A percentile compares a stretch with the other conserved stretches of the same genome.
These are phyloP conservation scores for Rhazya stricta DNA, from an alignment of 257 asterid species.

Conservation along the genomic window DNA sequence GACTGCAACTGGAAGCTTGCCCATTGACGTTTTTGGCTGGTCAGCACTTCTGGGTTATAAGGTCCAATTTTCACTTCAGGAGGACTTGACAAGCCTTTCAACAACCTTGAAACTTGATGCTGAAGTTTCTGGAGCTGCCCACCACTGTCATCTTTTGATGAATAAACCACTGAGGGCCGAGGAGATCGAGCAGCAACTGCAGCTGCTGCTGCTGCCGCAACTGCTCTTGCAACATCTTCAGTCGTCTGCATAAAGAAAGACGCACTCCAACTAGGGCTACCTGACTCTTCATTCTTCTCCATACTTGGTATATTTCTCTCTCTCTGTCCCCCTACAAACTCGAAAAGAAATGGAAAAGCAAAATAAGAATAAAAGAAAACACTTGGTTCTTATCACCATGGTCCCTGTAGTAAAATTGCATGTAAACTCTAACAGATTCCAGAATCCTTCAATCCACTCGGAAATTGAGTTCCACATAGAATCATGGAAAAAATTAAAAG, in stretches of 20 bases:
- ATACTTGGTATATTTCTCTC: constrained; percentile 30
- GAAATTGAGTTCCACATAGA: neutral
- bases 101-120: constrained; percentile 72
- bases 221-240: constrained; percentile 95
- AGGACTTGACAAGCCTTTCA: constrained; percentile 82
- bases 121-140: constrained; percentile 75
- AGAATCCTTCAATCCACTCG: neutral
- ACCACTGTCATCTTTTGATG: constrained; percentile 80
- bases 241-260: constrained; percentile 76
- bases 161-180: constrained; percentile 85
- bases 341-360: neutral
- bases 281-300: constrained; percentile 77
- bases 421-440: neutral
- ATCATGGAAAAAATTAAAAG: neutral
- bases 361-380: constrained; percentile 12
- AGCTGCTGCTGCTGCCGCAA: constrained; percentile 94
- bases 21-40: constrained; percentile 99
- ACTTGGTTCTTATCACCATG: neutral
- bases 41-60: constrained; percentile 91
- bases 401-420: neutral
- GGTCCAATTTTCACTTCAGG: constrained; percentile 65
- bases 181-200: constrained; percentile 80
- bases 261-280: constrained; percentile 89
- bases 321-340: constrained; percentile 29
- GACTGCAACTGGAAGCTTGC: constrained; percentile 89